phyloP scores from a whole-genome alignment of 1,284 basidiomycete species.

The Trichosporon sp. region DNA sequence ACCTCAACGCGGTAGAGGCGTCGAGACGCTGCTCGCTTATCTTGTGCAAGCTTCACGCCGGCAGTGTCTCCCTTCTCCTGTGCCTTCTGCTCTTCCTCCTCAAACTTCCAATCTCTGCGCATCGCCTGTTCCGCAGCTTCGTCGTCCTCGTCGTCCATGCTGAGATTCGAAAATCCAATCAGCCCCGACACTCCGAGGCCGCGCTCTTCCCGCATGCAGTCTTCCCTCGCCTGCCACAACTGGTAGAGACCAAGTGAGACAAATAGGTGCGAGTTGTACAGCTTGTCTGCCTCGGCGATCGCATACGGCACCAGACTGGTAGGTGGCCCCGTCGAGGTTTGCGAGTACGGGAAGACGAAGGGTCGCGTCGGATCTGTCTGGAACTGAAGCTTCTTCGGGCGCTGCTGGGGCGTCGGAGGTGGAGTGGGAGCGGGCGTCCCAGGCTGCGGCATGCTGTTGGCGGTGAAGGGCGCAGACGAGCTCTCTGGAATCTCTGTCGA shows the following conservation, averaged over 20 bases:
- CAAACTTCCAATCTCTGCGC: slow-evolving; percentile 63
- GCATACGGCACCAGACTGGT: slow-evolving; percentile 74
- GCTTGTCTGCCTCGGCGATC: slow-evolving; percentile 88
- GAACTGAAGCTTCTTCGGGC: slow-evolving; percentile 97
- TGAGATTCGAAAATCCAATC: slow-evolving; percentile 57
- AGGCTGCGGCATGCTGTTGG: slow-evolving; percentile 51
- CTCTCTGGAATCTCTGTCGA: slow-evolving; percentile 37
- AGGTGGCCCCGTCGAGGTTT: slow-evolving; percentile 48
- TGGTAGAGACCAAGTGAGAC: slow-evolving; percentile 84
- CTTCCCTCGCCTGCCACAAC: slow-evolving; percentile 91
- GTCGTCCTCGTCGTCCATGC: slow-evolving; percentile 36
- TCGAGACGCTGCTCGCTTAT: slow-evolving; percentile 71
- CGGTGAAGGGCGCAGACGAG: slow-evolving; percentile 20
- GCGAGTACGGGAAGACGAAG: slow-evolving; percentile 91
- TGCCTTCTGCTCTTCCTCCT: slow-evolving; percentile 57
- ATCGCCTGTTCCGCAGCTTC: slow-evolving; percentile 51
- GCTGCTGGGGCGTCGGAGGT: slow-evolving; percentile 66
- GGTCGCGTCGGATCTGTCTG: slow-evolving; percentile 94
- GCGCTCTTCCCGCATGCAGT: slow-evolving; percentile 88
- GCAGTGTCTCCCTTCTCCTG: slow-evolving; percentile 50
- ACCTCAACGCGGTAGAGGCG: slow-evolving; percentile 80
- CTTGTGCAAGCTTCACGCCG: slow-evolving; percentile 62
- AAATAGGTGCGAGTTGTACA: slow-evolving; percentile 88
- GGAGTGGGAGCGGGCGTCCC: slow-evolving; percentile 85
- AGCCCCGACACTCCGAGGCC: slow-evolving; percentile 59